Conservation (phyloP, 371 early-diverging fungal species). For the Mortierella sp. region DNA sequence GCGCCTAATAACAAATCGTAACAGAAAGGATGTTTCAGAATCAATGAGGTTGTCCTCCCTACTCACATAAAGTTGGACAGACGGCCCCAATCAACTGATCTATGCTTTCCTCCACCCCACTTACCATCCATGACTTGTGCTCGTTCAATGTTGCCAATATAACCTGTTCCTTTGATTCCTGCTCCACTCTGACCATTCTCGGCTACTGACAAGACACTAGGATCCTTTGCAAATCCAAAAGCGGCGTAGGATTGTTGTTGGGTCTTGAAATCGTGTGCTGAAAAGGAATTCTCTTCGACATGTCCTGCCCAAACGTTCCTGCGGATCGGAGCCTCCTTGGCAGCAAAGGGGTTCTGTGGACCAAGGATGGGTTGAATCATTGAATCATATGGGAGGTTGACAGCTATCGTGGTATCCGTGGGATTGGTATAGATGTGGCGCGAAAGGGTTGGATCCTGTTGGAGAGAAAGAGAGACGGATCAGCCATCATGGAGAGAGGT, state of each 20-base stretch:
- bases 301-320: slow-evolving; percentile 82
- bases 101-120: not conserved
- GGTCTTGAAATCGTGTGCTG: slow-evolving; percentile 79
- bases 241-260: slow-evolving; percentile 85
- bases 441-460: slow-evolving; percentile 57
- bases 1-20: slow-evolving; percentile 44
- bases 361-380: slow-evolving; percentile 75
- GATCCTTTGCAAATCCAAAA: slow-evolving; percentile 89
- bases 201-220: slow-evolving; percentile 62
- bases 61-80: too few relatives aligned
- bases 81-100: too few relatives aligned
- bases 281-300: slow-evolving; percentile 83
- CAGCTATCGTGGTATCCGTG: slow-evolving; percentile 73
- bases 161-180: slow-evolving; percentile 69
- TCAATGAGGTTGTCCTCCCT: too few relatives aligned
- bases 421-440: slow-evolving; percentile 67
- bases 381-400: slow-evolving; percentile 84
- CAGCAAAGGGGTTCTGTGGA: slow-evolving; percentile 79
- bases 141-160: slow-evolving; percentile 74
- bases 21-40: too few relatives aligned
- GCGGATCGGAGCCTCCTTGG: slow-evolving; percentile 57
- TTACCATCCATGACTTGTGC: slow-evolving; percentile 56
- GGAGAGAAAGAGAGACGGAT: too few relatives aligned
- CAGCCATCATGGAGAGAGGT: too few relatives aligned
- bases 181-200: slow-evolving; percentile 63